These are phyloP conservation scores for Neurospora tetrasperma DNA, from an alignment of 495 filamentous ascomycete species.

Conservation along the genomic window DNA sequence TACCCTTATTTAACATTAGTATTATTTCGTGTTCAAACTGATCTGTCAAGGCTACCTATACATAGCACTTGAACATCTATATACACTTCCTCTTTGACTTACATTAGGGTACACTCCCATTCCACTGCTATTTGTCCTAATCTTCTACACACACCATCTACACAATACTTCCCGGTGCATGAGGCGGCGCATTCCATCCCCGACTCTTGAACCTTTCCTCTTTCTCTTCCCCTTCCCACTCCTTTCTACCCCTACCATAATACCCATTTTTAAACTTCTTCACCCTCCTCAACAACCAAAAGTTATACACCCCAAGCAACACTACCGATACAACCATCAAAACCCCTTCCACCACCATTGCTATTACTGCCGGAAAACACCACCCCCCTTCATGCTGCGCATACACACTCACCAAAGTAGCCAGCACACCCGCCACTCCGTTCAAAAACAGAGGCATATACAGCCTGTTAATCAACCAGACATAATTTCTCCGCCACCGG, in stretches of 20 bases:
- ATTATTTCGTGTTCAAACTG: background rate
- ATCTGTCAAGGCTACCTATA: background rate
- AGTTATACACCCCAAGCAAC: slow-evolving; percentile 29
- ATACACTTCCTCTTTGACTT: too few species aligned
- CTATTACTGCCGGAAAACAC: slow-evolving; percentile 36
- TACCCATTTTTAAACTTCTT: slow-evolving; percentile 9
- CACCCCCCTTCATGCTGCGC: slow-evolving; percentile 33
- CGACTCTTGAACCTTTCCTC: background rate
- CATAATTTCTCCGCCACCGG: slow-evolving; percentile 28
- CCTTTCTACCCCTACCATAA: background rate
- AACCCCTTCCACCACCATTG: slow-evolving; percentile 18
- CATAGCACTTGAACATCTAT: background rate
- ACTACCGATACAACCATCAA: slow-evolving; percentile 12
- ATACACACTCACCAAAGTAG: slow-evolving; percentile 41
- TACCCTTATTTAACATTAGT: background rate
- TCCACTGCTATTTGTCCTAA: background rate
- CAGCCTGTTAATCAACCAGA: slow-evolving; percentile 35
- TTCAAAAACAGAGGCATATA: slow-evolving; percentile 36
- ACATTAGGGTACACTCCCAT: too few species aligned
- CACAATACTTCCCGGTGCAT: slow-evolving; percentile 15
- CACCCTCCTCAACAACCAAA: slow-evolving; percentile 20
- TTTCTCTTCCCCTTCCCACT: background rate
- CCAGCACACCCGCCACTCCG: slow-evolving; percentile 35
- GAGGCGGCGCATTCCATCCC: slow-evolving; percentile 1
- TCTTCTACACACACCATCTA: background rate